Evolutionary conservation across 1,139 yeast species (phyloP), one percentile per base, ranked within the genome.

Genomic region (Keqinozyma sinolaborantium): DNA sequence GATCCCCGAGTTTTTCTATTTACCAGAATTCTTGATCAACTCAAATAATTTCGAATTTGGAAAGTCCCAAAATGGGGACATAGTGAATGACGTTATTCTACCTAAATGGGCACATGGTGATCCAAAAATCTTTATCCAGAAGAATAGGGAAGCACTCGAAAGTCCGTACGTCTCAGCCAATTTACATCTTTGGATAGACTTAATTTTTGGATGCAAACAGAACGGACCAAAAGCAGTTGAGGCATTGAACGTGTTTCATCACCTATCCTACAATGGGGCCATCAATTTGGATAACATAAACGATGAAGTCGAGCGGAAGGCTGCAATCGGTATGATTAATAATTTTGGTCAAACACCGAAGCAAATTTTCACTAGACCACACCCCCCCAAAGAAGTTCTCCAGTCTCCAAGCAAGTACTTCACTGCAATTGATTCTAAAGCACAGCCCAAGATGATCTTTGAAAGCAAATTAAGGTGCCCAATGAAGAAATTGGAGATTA

Each of bases 271-370:
- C 49, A 80, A 80, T 34, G 95, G 95, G 1, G 86, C 90, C 0
- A 79, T 85, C 15, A 78, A 86, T 50, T 59, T 86, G 33, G 95
- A 84, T 42, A 69, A 66, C 23, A 80, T 86, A 28, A 68, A 73
- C 36, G 90, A 86, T 50, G 86, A 79, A 24, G 65, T 73, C 39
- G 95, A 86, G 51, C 71, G 81, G 40, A 66, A 79, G 24, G 92
- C 95, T 0, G 71, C 81, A 2, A 82, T 86, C 19, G 90, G 95
- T 2, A 83, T 83, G 50, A 86, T 86, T 29, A 90, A 86, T 50
- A 86, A 86, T 53, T 86, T 86, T 64, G 96, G 96, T 0, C 96
- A 86, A 51, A 86, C 95, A 0, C 96, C 96, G 1, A 51, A 71
- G 29, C 84, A 82, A 44, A 60, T 86, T 9, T 85, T 86, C 45